Percentiles rank a stretch among this genome's conserved stretches.
Evolutionary conservation across 225 moss, liverwort and hornwort species (phyloP).

Genomic region (Climacium dendroides): DNA sequence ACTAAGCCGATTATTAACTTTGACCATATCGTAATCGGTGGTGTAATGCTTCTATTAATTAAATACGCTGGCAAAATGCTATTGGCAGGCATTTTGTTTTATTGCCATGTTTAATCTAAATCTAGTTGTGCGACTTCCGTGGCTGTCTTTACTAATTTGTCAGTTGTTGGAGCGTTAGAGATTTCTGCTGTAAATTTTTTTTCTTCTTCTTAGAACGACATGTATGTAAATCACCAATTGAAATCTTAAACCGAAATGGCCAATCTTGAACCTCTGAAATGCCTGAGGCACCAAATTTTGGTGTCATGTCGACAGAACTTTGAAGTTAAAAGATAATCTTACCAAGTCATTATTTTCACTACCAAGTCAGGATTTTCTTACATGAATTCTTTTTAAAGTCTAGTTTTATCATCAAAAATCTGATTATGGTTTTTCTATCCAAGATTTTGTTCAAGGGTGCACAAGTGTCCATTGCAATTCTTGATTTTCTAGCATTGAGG

Average conservation of each 20-base stretch:
- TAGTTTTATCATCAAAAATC: background rate
- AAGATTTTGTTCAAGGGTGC: background rate
- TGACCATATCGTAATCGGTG: background rate
- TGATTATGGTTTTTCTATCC: background rate
- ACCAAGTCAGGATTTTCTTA: background rate
- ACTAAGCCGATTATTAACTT: background rate
- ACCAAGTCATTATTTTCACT: background rate
- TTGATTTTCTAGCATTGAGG: background rate
- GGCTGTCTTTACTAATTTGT: background rate
- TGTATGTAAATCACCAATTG: background rate
- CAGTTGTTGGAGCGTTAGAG: background rate
- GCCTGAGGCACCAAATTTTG: background rate
- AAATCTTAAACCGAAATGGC: background rate
- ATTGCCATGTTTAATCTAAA: background rate
- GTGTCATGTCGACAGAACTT: too few relatives aligned
- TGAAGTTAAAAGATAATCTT: background rate
- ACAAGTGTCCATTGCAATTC: background rate
- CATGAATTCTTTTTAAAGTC: background rate
- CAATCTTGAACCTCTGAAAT: background rate
- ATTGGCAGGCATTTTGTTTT: background rate
- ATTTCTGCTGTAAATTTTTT: background rate
- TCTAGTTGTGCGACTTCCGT: background rate
- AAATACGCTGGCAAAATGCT: background rate
- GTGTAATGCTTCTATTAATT: background rate
- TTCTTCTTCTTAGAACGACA: background rate